These are phyloP conservation scores for Carnegiea gigantea DNA, from an alignment of 179 eudicot genomes.

Conservation along the genomic window DNA sequence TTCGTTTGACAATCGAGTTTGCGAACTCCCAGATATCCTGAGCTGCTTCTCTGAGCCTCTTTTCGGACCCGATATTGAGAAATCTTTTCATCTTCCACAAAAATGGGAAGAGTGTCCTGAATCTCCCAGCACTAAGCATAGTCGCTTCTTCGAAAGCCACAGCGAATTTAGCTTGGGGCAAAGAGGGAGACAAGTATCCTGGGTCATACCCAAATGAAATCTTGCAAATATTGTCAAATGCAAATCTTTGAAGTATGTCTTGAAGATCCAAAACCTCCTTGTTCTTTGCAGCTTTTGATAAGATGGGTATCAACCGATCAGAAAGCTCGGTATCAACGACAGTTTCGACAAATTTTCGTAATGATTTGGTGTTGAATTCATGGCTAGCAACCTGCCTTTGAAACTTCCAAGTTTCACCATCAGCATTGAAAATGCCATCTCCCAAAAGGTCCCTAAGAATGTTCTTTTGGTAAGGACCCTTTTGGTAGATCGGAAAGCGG, in stretches of 20 bases:
- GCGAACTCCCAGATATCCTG: constrained; percentile 38
- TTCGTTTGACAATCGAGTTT: constrained; percentile 29
- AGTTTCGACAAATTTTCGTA: constrained; percentile 42
- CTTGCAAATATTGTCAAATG: constrained; percentile 52
- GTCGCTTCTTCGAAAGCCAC: constrained; percentile 34
- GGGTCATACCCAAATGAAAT: constrained; percentile 67
- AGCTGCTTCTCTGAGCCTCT: constrained; percentile 30
- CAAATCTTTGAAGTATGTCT: constrained; percentile 53
- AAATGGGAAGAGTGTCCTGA: constrained; percentile 28
- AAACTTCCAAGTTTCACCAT: constrained; percentile 47
- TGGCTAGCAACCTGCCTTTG: constrained; percentile 49
- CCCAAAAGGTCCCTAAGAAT: constrained; percentile 48
- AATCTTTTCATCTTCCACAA: constrained; percentile 45
- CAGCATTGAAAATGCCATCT: constrained; percentile 52
- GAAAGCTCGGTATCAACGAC: constrained; percentile 37
- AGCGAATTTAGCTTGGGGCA: constrained; percentile 38
- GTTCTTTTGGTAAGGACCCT: constrained; percentile 28
- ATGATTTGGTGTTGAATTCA: constrained; percentile 49
- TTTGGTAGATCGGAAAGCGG: constrained; percentile 37
- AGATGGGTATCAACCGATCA: constrained; percentile 44
- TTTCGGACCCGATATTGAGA: constrained; percentile 54
- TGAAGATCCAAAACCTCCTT: constrained; percentile 50
- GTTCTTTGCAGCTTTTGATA: constrained; percentile 36
- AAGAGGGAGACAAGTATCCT: constrained; percentile 38
- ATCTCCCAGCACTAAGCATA: constrained; percentile 34